Percentiles rank a stretch among this genome's conserved stretches.
Conservation (phyloP, 768 basidiomycete genomes). For the Sarcodon aspratus region DNA sequence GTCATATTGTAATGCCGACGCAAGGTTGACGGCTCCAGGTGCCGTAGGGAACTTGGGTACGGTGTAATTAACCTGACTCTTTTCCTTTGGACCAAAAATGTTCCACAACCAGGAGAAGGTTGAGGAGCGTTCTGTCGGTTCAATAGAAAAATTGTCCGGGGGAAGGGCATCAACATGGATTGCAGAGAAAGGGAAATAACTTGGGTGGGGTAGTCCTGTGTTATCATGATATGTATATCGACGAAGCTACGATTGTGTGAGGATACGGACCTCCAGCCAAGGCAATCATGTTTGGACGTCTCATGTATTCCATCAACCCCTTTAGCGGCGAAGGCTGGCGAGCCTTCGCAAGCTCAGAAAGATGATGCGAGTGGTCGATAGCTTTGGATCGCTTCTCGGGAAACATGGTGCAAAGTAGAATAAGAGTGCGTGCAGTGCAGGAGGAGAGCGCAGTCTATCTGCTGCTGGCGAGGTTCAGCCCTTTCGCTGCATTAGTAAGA, state of each 20-base stretch:
- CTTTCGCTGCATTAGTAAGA: no score
- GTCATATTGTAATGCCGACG: conserved; percentile 62
- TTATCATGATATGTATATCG: neutral
- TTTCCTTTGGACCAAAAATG: conserved; percentile 33
- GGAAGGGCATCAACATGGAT: conserved; percentile 44
- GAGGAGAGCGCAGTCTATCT: neutral
- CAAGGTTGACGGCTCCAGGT: conserved; percentile 43
- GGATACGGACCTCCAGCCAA: conserved; percentile 57
- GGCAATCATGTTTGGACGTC: conserved; percentile 38
- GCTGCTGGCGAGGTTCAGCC: neutral
- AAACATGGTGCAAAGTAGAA: conserved; percentile 9
- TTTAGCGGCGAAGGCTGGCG: conserved; percentile 52
- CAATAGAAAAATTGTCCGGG: conserved; percentile 36
- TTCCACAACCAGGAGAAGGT: conserved; percentile 50
- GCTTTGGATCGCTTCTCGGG: conserved; percentile 30
- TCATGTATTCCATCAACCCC: conserved; percentile 48
- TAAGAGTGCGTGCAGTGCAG: neutral
- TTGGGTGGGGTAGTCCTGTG: conserved; percentile 52
- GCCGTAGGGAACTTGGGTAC: conserved; percentile 50
- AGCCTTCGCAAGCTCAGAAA: conserved; percentile 42
- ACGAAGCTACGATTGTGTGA: neutral
- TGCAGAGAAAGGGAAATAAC: conserved; percentile 59
- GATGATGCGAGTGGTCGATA: conserved; percentile 62
- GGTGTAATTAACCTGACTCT: conserved; percentile 30
- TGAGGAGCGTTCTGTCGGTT: conserved; percentile 13